These are phyloP conservation scores for Flaveria ramosissima DNA, from an alignment of 129 eudicot genomes.

Conservation along the genomic window DNA sequence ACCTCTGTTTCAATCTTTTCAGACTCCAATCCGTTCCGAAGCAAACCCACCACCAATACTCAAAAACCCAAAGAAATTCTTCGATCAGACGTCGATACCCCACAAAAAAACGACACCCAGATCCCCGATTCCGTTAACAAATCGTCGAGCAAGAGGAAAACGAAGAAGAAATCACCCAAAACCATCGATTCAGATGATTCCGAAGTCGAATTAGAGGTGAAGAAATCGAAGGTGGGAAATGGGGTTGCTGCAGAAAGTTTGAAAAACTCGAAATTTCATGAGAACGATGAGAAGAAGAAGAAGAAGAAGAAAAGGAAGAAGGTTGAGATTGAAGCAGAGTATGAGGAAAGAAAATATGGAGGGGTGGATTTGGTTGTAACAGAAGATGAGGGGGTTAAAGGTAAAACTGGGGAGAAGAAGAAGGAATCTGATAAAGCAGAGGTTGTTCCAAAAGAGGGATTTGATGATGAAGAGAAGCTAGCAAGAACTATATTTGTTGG, in stretches of 20 bases:
- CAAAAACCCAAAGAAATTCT: constrained; percentile 28
- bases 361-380: constrained; percentile 30
- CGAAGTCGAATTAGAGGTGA: constrained; percentile 21
- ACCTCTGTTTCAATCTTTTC: constrained; percentile 63
- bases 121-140: constrained; percentile 27
- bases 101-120: constrained; percentile 19
- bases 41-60: constrained; percentile 43
- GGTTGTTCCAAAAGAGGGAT: constrained; percentile 76
- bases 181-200: constrained; percentile 22
- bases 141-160: no score
- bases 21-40: constrained; percentile 63
- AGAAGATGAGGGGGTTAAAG: constrained; percentile 43
- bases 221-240: constrained; percentile 41
- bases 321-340: constrained; percentile 80
- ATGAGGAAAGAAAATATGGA: constrained; percentile 75
- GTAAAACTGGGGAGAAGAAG: constrained; percentile 67
- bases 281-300: constrained; percentile 38
- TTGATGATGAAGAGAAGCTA: constrained; percentile 90
- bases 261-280: constrained; percentile 23
- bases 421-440: constrained; percentile 60
- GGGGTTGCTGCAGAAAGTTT: not conserved
- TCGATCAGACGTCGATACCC: constrained; percentile 24
- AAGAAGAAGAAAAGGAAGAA: constrained; percentile 86
- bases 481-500: constrained; percentile 95
- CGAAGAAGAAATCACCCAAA: not conserved